phyloP scores from a whole-genome alignment of 176 grass and related monocot genomes.

The Metroxylon sagu region DNA sequence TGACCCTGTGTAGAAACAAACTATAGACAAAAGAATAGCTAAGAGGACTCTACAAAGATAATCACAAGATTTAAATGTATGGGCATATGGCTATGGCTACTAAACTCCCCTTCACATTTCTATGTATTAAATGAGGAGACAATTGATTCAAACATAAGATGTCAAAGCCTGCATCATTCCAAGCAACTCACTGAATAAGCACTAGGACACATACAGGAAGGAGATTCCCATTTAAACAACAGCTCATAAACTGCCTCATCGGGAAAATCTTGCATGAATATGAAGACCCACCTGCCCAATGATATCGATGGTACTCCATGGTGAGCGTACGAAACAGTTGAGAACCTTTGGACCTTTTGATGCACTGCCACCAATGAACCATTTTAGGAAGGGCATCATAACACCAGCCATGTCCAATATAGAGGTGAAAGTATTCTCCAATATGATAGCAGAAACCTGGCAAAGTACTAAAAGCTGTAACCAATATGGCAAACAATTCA shows the following conservation, averaged over 20 bases:
- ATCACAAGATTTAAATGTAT: no score
- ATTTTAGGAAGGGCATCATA: conserved; percentile 90
- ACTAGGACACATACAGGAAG: no score
- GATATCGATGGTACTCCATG: conserved; percentile 90
- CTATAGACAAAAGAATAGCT: no score
- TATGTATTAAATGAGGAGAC: no score
- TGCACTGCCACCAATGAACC: conserved; percentile 83
- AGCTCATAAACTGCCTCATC: background rate
- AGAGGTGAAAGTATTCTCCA: conserved; percentile 99
- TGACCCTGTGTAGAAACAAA: no score
- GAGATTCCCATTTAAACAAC: background rate
- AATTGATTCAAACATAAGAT: no score
- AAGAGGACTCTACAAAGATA: no score
- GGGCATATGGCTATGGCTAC: no score
- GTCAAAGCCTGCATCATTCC: no score
- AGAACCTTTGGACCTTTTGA: conserved; percentile 85
- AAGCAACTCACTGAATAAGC: no score
- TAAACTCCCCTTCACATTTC: no score
- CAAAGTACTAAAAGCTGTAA: background rate
- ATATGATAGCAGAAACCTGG: conserved; percentile 78
- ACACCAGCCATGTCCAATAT: conserved; percentile 94
- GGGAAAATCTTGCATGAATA: background rate
- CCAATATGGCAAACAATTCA: no score
- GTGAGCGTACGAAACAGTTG: conserved; percentile 85
- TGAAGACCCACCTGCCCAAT: conserved; percentile 52